A percentile compares a stretch with the other conserved stretches of the same genome.
These are phyloP conservation scores for Leccinum fallax DNA, from an alignment of 1,284 basidiomycete genomes.

Conservation along the genomic window DNA sequence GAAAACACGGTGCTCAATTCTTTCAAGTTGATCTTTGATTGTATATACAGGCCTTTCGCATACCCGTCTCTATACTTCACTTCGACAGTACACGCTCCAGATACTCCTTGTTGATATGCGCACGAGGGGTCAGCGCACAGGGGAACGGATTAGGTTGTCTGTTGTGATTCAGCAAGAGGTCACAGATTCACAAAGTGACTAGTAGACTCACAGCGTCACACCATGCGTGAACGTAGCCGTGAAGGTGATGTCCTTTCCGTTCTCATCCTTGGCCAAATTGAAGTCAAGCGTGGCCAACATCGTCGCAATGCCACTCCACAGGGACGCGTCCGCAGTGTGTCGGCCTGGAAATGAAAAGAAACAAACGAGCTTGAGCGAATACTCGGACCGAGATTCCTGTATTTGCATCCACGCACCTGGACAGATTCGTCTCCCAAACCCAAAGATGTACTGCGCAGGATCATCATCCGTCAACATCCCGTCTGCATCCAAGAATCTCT, in stretches of 20 bases:
- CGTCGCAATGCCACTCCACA: background rate
- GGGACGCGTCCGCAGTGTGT: background rate
- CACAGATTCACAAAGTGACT: background rate
- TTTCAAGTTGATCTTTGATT: background rate
- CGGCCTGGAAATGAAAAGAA: background rate
- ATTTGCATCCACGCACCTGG: conserved; percentile 2
- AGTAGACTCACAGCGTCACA: background rate
- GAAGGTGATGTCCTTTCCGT: background rate
- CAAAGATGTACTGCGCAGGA: background rate
- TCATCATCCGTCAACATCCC: background rate
- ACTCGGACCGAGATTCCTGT: background rate
- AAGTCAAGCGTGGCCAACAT: background rate
- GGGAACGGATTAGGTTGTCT: background rate
- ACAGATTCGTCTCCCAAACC: background rate
- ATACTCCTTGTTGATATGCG: background rate
- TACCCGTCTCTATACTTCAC: background rate
- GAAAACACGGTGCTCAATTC: background rate
- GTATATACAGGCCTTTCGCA: background rate
- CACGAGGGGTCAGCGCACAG: background rate
- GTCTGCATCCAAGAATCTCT: background rate
- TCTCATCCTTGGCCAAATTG: background rate
- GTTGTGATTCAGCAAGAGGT: background rate
- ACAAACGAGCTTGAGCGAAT: background rate
- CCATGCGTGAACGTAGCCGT: background rate
- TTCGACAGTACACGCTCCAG: background rate